phyloP scores from a whole-genome alignment of 2,329 filamentous ascomycete species.

The Colletotrichum caudatum region DNA sequence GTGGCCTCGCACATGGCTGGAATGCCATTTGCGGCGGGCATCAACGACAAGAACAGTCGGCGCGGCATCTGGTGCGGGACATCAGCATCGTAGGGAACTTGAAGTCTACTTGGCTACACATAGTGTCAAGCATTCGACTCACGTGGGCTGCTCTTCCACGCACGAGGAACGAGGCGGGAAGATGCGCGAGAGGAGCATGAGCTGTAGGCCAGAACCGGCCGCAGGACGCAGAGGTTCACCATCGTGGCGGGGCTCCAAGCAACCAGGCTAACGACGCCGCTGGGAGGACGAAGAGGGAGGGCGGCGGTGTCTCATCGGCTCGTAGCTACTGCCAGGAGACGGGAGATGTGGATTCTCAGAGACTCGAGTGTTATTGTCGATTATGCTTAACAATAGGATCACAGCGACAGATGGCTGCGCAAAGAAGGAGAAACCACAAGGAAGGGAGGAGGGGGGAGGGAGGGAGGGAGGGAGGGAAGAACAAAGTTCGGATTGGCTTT shows the following conservation, averaged over 20 bases:
- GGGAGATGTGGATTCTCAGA: slow-evolving; percentile 1
- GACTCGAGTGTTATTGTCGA: background rate
- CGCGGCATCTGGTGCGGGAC: slow-evolving; percentile 18
- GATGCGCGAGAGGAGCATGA: slow-evolving; percentile 31
- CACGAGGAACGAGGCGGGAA: slow-evolving; percentile 29
- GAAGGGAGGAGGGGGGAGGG: slow-evolving; percentile 5
- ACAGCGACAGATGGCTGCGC: background rate
- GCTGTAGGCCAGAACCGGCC: slow-evolving; percentile 37
- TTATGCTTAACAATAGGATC: background rate
- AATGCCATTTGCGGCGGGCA: slow-evolving; percentile 49
- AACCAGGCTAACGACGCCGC: slow-evolving; percentile 37
- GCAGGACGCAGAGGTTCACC: slow-evolving; percentile 35
- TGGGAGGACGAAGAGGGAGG: slow-evolving; percentile 23
- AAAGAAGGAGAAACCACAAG: background rate
- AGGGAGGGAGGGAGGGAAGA: background rate
- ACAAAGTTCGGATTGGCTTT: slow-evolving; percentile 40
- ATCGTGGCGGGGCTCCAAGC: slow-evolving; percentile 34
- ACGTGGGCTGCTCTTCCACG: slow-evolving; percentile 24
- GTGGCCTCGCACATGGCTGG: slow-evolving; percentile 53
- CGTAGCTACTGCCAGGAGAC: slow-evolving; percentile 24
- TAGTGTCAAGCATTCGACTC: slow-evolving; percentile 15
- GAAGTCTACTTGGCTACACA: slow-evolving; percentile 10
- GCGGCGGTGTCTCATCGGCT: slow-evolving; percentile 34
- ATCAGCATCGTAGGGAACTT: slow-evolving; percentile 16
- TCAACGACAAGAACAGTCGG: slow-evolving; percentile 9